Conservation (phyloP, 1,284 basidiomycete species). For the Fomitopsis betulina region DNA sequence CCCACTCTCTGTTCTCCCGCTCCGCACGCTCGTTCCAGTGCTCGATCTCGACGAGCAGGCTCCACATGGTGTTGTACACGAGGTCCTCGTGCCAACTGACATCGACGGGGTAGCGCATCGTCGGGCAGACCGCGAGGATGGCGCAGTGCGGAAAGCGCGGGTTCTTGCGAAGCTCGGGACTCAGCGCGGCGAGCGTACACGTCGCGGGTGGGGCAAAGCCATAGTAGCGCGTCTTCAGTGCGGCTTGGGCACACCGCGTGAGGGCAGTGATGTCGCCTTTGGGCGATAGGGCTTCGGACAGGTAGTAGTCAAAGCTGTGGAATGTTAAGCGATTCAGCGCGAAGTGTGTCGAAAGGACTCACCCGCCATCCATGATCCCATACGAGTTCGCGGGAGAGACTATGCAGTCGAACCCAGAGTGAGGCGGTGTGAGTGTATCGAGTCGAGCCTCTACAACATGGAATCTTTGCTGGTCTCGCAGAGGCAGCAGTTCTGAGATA, state of each 20-base stretch:
- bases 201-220: conserved; percentile 21
- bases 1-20: conserved; percentile 3
- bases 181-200: conserved; percentile 20
- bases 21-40: conserved; percentile 16
- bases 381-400: conserved; percentile 10
- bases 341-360: not conserved
- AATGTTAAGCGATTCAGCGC: not conserved
- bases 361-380: conserved; percentile 10
- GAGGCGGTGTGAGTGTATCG: conserved; percentile 4
- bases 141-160: conserved; percentile 13
- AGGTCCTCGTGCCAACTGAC: conserved; percentile 23
- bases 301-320: conserved; percentile 18
- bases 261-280: conserved; percentile 17
- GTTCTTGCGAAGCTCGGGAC: conserved; percentile 10
- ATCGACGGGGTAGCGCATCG: conserved; percentile 20
- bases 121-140: conserved; percentile 20
- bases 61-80: conserved; percentile 26
- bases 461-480: conserved; percentile 5
- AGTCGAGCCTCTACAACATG: conserved; percentile 6
- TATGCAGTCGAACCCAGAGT: conserved; percentile 9
- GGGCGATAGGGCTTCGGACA: conserved; percentile 15
- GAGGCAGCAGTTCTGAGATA: conserved; percentile 1
- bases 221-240: conserved; percentile 13
- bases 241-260: conserved; percentile 19
- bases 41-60: conserved; percentile 19